Evolutionary conservation across 768 basidiomycete species (phyloP), one percentile per base, ranked within the genome.

Genomic region (Mycena leptocephala): DNA sequence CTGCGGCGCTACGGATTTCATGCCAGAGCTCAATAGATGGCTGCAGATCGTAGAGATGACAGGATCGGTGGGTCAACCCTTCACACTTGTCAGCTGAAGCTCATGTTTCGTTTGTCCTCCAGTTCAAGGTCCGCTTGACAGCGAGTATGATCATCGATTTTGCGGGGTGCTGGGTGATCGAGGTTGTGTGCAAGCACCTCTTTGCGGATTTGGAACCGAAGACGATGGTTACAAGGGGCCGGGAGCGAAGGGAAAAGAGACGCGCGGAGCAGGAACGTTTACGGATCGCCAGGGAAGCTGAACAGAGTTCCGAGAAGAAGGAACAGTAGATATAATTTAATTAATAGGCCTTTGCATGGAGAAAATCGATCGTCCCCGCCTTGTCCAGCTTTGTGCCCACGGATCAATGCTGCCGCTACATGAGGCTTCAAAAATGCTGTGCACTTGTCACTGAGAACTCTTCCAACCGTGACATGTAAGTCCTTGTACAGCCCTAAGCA

Each of bases 1-100:
- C 85, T 95, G 91, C 13, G 98, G 98, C 35, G 92, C 98, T 7
- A 97, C 96, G 0, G 97, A 99, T 83, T 95, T 99, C 79, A 88
- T 98, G 82, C 98, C 98, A 2, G 98, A 99, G 86, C 82, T 98
- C 74, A 99, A 98, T 82, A 88, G 96, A 32, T 99, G 98, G 98
- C 89, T 99, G 58, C 98, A 99, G 84, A 94, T 99, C 53, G 97
- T 98, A 30, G 96, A 95, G 83, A 97, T 99, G 98, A 85, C 92
- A 56, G 80, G 81, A 11, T 78, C 87, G 37, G 97, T 98, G 80
- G 76, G 96, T 92, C 14, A 35, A 48, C 20, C 37, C 62, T 43
- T 32, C 46, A 67, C 16, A 18, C 64, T 41, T 13, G 66, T 43
- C 69, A 24, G 1, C 26, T 33, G 16, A 55, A 48, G 30, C 46